Evolutionary conservation across 768 basidiomycete genomes (phyloP).

Genomic region (Russula olivacea): DNA sequence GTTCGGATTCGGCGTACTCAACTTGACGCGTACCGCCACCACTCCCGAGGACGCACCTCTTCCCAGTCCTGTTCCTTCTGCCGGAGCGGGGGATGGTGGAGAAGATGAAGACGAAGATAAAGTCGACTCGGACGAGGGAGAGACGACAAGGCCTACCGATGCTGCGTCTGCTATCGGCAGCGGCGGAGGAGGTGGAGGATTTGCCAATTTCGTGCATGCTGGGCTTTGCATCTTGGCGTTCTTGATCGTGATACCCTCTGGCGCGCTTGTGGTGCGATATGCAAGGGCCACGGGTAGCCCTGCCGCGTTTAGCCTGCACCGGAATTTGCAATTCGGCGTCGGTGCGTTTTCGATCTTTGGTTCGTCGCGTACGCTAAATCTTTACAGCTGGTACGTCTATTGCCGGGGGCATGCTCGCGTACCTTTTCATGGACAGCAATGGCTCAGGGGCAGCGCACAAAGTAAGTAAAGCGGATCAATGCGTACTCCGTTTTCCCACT

Average conservation of each 20-base stretch:
- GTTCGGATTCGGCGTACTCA: slow-evolving; percentile 38
- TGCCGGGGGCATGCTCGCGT: slow-evolving; percentile 9
- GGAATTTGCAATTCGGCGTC: slow-evolving; percentile 29
- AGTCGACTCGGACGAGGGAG: background rate
- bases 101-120: background rate
- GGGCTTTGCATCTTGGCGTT: slow-evolving; percentile 48
- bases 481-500: background rate
- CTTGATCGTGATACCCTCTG: slow-evolving; percentile 51
- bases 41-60: background rate
- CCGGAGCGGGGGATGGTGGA: background rate
- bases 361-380: background rate
- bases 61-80: background rate
- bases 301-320: slow-evolving; percentile 46
- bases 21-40: slow-evolving; percentile 38
- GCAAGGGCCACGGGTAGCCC: slow-evolving; percentile 40
- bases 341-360: background rate
- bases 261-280: slow-evolving; percentile 51
- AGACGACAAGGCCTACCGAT: background rate
- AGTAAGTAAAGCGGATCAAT: background rate
- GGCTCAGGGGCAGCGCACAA: background rate
- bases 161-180: background rate
- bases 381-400: slow-evolving; percentile 9
- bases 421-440: slow-evolving; percentile 6
- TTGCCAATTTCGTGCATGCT: slow-evolving; percentile 47
- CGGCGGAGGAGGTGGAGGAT: background rate